These are phyloP conservation scores for Lactarius indigo DNA, from an alignment of 768 basidiomycete species.

Conservation along the genomic window DNA sequence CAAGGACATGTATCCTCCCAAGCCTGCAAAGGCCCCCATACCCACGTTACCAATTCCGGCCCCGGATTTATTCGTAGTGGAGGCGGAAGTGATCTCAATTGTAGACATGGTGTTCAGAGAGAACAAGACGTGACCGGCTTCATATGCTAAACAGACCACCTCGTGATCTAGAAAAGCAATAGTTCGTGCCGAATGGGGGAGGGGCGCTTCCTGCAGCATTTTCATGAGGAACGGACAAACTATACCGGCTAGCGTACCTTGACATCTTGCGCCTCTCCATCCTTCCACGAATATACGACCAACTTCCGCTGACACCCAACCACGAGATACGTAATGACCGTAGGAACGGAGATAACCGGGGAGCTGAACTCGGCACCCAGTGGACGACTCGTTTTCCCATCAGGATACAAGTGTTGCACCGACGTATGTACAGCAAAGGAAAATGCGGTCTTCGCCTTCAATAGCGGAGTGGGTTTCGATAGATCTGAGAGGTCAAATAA, in stretches of 20 bases:
- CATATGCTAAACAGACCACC: conserved; percentile 71
- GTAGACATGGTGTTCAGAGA: conserved; percentile 56
- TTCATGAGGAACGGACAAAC: conserved; percentile 6
- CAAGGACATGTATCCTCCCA: conserved; percentile 83
- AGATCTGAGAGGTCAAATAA: conserved; percentile 75
- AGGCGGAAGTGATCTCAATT: conserved; percentile 48
- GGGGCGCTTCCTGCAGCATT: conserved; percentile 59
- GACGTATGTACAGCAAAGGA: conserved; percentile 74
- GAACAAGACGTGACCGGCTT: conserved; percentile 76
- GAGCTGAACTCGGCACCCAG: conserved; percentile 24
- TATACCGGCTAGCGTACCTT: conserved; percentile 47
- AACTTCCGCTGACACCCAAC: conserved; percentile 85
- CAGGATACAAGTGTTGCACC: conserved; percentile 43
- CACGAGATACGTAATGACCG: conserved; percentile 69
- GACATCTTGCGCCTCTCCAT: conserved; percentile 71
- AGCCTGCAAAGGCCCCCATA: conserved; percentile 73
- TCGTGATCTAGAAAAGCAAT: conserved; percentile 69
- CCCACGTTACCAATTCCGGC: conserved; percentile 47
- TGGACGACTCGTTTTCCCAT: conserved; percentile 27
- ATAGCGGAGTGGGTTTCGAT: conserved; percentile 63
- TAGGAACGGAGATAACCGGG: conserved; percentile 50
- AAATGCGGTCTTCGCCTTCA: conserved; percentile 76
- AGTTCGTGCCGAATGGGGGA: conserved; percentile 89
- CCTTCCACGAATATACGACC: conserved; percentile 82
- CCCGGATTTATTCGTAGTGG: conserved; percentile 33